phyloP scores from a whole-genome alignment of 2,329 filamentous ascomycete species.

The Colletotrichum navitas region DNA sequence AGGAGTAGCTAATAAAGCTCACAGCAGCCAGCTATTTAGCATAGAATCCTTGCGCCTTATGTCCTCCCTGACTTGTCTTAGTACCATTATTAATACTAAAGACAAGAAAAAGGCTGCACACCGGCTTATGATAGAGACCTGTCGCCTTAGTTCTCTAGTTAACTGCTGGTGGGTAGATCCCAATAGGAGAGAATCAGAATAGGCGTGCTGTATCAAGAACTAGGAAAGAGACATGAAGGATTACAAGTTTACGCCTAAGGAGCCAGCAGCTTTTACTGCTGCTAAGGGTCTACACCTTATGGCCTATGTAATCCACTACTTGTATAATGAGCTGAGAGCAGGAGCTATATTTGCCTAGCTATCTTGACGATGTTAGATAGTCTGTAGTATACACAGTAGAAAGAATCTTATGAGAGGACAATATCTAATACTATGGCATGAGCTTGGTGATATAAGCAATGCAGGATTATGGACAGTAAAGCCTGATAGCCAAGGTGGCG shows the following conservation, averaged over 20 bases:
- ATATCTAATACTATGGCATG: too few species aligned
- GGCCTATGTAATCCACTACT: background rate
- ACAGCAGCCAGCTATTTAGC: background rate
- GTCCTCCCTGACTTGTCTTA: background rate
- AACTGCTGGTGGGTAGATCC: background rate
- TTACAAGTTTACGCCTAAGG: background rate
- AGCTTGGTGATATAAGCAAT: too few species aligned
- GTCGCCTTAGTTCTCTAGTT: background rate
- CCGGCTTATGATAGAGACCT: background rate
- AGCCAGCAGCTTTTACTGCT: background rate
- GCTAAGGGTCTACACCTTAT: background rate
- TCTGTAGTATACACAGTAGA: background rate
- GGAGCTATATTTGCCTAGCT: too few species aligned
- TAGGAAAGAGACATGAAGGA: background rate
- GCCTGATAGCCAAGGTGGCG: too few species aligned
- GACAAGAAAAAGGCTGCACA: background rate
- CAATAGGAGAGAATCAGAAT: background rate
- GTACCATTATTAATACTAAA: background rate
- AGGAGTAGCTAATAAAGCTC: background rate
- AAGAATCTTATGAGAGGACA: too few species aligned
- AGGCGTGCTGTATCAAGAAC: background rate
- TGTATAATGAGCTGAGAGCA: background rate
- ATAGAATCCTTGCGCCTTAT: background rate
- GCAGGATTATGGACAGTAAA: too few species aligned
- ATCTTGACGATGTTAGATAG: background rate